phyloP scores from a whole-genome alignment of 371 early-diverging fungal genomes.

The Mortierella sp. region DNA sequence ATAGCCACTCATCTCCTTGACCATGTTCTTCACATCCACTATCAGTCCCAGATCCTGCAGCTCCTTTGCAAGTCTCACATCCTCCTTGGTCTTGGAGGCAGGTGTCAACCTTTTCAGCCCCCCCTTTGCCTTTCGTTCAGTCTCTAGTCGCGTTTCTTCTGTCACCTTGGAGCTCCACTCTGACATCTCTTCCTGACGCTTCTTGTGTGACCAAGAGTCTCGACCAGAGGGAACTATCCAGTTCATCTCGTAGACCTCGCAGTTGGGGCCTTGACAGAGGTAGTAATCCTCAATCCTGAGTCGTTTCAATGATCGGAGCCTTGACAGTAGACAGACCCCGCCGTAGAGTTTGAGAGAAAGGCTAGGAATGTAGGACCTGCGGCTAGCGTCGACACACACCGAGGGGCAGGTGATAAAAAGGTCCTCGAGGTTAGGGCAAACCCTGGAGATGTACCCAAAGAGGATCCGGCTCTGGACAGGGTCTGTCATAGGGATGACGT shows the following conservation, averaged over 20 bases:
- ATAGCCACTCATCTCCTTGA: neutral
- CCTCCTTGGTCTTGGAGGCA: neutral
- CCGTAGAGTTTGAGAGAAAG: neutral
- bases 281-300: conserved; percentile 2
- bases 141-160: neutral
- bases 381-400: neutral
- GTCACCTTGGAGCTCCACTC: neutral
- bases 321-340: neutral
- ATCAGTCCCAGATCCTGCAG: neutral
- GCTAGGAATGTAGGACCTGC: neutral
- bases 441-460: conserved; percentile 3
- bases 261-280: neutral
- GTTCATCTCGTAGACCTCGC: conserved; percentile 4
- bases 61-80: neutral
- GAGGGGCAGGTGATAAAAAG: neutral
- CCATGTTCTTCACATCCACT: neutral
- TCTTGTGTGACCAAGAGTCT: neutral
- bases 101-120: neutral
- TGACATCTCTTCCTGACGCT: neutral
- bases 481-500: neutral
- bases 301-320: neutral
- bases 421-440: neutral
- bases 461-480: conserved; percentile 1
- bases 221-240: neutral
- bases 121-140: neutral